Base-by-base conservation (phyloP, 805 yeast genomes). In the Metschnikowia dekortorum region DNA sequence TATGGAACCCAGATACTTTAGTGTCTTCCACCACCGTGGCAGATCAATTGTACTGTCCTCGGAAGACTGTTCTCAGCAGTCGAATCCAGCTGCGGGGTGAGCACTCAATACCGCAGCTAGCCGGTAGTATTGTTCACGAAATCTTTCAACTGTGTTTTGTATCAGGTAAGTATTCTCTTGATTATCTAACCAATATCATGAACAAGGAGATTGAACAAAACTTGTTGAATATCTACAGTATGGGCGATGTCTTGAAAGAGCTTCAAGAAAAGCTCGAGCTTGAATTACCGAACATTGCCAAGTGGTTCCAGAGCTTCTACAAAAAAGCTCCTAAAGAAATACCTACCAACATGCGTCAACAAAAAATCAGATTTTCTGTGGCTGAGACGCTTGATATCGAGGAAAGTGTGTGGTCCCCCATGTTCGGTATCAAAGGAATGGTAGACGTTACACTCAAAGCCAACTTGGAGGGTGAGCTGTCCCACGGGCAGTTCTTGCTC, bases 351-450 rank as follows among this genome's bases (percentile, higher is more conserved):
- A 55, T 58, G 31, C 47, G 56, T 22, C 63, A 59, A n/a, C 67
- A 68, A 22, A 64, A 67, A 11, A 64, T 78, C 1, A 68, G 68
- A 9, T 71, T 83, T 39, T 73, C 84, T 0, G 82, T 87, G 0
- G 72, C 80, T 13, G 82, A 84, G 50, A 79, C 90, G 8, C 70
- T 89, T 33, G 96, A 88, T 61, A 81, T 89, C 8, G 99, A 94
- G 66, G 97, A 94, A 60, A 87, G 84, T 58, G 84, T 94, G 11
- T 84, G 96, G 89, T 89, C 97, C 0, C 96, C 97, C 0, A 78
- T 81, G 62, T 90, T 79, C 69, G 99, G 99, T 0, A 67, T 94
- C 8, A 81, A 89, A 57, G 99, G 99, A 0, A 81, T 85, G 58
- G 82, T 91, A 14, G 99, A 94, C 69, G 96, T 85, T 2, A 89